Evolutionary conservation across 1,284 basidiomycete species (phyloP).

Genomic region (Apiotrichum porosum): DNA sequence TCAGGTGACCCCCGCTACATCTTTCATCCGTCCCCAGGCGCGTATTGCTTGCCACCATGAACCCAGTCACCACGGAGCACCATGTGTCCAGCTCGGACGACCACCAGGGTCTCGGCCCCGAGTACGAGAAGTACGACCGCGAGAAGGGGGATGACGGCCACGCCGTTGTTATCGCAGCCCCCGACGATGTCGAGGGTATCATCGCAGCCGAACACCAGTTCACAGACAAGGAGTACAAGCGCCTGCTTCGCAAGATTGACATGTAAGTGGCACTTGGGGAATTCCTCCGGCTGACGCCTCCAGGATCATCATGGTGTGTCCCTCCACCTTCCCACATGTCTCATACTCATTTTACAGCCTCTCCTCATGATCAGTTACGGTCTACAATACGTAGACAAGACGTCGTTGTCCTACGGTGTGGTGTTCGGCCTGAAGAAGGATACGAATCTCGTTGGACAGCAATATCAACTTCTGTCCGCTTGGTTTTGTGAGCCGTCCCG

Average conservation of each 20-base stretch:
- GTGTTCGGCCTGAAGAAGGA: slow-evolving; percentile 27
- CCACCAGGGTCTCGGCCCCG: too few relatives aligned
- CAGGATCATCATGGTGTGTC: slow-evolving; percentile 10
- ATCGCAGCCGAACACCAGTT: slow-evolving; percentile 14
- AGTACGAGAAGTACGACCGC: too few relatives aligned
- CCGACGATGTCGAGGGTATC: slow-evolving; percentile 9
- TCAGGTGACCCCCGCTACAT: too few relatives aligned
- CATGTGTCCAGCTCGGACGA: too few relatives aligned
- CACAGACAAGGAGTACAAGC: slow-evolving; percentile 8
- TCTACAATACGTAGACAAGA: slow-evolving; percentile 15
- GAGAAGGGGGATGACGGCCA: too few relatives aligned
- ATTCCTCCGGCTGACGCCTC: too few relatives aligned
- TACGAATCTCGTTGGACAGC: slow-evolving; percentile 24
- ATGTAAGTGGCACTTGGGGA: neutral
- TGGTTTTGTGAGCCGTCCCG: slow-evolving; percentile 5
- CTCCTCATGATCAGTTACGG: slow-evolving; percentile 8
- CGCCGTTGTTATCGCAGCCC: too few relatives aligned
- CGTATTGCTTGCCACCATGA: too few relatives aligned
- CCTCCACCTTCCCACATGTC: too few relatives aligned
- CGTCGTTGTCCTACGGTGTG: slow-evolving; percentile 8
- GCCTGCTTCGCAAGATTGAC: slow-evolving; percentile 14
- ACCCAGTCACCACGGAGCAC: too few relatives aligned
- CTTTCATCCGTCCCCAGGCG: too few relatives aligned
- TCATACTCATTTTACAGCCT: too few relatives aligned
- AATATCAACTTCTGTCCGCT: slow-evolving; percentile 24